These are phyloP conservation scores for Paramecium sexaurelia DNA, from an alignment of 73 alveolate genomes.

Conservation along the genomic window DNA sequence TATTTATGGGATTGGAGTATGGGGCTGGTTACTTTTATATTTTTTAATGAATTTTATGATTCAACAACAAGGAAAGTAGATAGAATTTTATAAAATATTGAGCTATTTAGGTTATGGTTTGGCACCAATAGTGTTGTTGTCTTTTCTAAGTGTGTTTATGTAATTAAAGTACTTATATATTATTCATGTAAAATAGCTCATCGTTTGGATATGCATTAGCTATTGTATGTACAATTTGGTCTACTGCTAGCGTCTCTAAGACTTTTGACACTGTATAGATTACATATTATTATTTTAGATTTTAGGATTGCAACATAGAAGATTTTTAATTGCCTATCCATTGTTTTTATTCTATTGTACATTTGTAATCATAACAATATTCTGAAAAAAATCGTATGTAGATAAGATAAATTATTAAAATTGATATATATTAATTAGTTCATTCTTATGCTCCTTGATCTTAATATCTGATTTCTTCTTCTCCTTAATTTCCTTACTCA, in stretches of 20 bases:
- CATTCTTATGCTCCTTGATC: slow-evolving; percentile 39
- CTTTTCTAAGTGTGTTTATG: neutral
- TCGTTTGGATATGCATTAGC: slow-evolving; percentile 36
- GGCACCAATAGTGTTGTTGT: slow-evolving; percentile 6
- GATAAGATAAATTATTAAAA: neutral
- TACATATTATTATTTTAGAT: neutral
- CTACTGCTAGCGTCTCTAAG: slow-evolving; percentile 38
- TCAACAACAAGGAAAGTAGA: neutral
- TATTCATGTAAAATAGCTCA: neutral
- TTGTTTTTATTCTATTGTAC: slow-evolving; percentile 53
- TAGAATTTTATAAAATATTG: slow-evolving; percentile 29
- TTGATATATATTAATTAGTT: neutral
- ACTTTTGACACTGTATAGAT: neutral
- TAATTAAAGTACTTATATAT: neutral
- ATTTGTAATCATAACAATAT: slow-evolving; percentile 44
- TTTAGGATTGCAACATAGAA: slow-evolving; percentile 42
- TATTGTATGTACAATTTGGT: neutral
- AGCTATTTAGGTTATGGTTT: slow-evolving; percentile 54
- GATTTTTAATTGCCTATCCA: slow-evolving; percentile 52
- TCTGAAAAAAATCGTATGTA: neutral
- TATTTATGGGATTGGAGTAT: slow-evolving; percentile 16
- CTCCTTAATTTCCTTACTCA: slow-evolving; percentile 45
- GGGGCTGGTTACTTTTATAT: slow-evolving; percentile 4
- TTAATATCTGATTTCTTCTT: slow-evolving; percentile 22
- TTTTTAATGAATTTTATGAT: slow-evolving; percentile 45